phyloP scores from a whole-genome alignment of 2,329 filamentous ascomycete species.

The Xylariaceae sp. region DNA sequence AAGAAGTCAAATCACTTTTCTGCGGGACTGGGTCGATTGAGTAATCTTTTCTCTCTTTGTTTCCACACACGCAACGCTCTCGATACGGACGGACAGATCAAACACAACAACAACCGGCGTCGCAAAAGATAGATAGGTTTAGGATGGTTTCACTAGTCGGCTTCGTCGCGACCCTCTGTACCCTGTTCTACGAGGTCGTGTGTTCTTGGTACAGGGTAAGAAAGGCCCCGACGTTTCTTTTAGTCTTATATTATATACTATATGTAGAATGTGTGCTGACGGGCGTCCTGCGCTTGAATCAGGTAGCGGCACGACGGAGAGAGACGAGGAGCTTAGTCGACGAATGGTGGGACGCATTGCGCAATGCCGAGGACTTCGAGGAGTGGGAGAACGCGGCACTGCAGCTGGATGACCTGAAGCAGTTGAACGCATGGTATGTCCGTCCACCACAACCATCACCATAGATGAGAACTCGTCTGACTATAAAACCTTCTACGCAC shows the following conservation, averaged over 20 bases:
- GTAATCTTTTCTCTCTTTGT: not conserved
- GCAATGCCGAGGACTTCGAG: constrained; percentile 65
- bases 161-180: constrained; percentile 45
- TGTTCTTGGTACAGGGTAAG: constrained; percentile 57
- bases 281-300: no score
- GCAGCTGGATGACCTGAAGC: constrained; percentile 75
- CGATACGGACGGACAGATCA: no score
- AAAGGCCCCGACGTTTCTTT: not conserved
- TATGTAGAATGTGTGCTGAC: no score
- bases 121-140: no score
- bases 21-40: not conserved
- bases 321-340: constrained; percentile 58
- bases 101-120: not conserved
- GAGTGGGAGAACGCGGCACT: constrained; percentile 84
- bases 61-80: no score
- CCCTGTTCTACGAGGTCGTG: constrained; percentile 55
- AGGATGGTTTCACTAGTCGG: constrained; percentile 24
- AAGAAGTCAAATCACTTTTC: not conserved
- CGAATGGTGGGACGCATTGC: constrained; percentile 60
- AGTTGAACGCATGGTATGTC: constrained; percentile 71
- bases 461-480: no score
- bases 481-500: no score
- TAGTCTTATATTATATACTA: not conserved
- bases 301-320: constrained; percentile 68
- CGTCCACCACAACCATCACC: not conserved